Conservation (phyloP, 306 rosid species). For the Hippophae rhamnoides region DNA sequence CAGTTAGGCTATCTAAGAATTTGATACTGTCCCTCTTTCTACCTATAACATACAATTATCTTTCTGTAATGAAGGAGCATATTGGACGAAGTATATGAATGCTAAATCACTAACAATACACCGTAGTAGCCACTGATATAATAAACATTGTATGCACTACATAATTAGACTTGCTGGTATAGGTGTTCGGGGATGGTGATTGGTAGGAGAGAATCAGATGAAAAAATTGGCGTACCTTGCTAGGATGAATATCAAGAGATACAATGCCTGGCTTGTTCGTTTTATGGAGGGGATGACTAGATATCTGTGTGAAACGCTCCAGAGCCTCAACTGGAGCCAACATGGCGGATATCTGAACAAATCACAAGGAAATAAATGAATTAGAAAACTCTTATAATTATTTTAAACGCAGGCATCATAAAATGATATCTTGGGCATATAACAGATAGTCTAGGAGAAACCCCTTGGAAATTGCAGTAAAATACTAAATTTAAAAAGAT, state of each 20-base stretch:
- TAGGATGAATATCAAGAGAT: constrained; percentile 62
- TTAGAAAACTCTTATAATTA: not conserved
- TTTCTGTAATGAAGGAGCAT: too few species aligned
- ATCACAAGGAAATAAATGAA: constrained; percentile 1
- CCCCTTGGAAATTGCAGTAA: not conserved
- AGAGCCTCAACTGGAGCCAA: constrained; percentile 75
- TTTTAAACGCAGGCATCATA: not conserved
- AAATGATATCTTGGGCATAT: not conserved
- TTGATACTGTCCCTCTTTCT: too few species aligned
- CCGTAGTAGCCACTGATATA: too few species aligned
- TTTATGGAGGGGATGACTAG: constrained; percentile 95
- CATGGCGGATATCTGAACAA: constrained; percentile 64
- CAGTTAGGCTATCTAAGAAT: too few species aligned
- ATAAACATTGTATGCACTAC: not conserved
- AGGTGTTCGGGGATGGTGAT: not conserved
- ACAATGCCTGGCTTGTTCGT: constrained; percentile 88
- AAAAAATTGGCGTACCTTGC: constrained; percentile 44
- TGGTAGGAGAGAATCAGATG: not conserved
- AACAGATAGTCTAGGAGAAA: not conserved
- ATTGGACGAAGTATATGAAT: too few species aligned
- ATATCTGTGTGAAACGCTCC: constrained; percentile 84
- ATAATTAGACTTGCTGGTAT: not conserved
- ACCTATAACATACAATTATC: too few species aligned
- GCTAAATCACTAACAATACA: too few species aligned
- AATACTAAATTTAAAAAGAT: constrained; percentile 4